Evolutionary conservation across 2,329 filamentous ascomycete species (phyloP).

Genomic region (Zymoseptoria brevis): DNA sequence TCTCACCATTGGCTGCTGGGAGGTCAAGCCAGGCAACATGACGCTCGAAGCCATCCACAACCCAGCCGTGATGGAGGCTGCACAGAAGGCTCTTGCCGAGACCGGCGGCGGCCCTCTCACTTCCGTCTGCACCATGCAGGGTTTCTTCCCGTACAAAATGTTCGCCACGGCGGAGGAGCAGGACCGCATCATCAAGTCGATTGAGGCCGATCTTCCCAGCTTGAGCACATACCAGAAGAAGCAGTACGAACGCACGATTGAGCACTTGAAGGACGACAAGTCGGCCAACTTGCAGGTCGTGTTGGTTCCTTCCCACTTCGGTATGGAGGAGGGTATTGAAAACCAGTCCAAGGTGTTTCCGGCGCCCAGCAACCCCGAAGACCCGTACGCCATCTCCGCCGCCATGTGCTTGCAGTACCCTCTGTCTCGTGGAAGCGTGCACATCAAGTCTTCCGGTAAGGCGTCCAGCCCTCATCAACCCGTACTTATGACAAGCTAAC

Average conservation of each 20-base stretch:
- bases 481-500: neutral
- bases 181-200: conserved; percentile 24
- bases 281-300: conserved; percentile 34
- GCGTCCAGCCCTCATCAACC: conserved; percentile 14
- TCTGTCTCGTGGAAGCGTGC: conserved; percentile 25
- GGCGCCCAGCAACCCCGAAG: conserved; percentile 14
- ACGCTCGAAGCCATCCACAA: conserved; percentile 26
- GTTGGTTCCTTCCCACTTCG: conserved; percentile 27
- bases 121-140: conserved; percentile 27
- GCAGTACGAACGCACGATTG: conserved; percentile 29
- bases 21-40: conserved; percentile 22
- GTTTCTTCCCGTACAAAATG: conserved; percentile 25
- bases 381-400: conserved; percentile 18
- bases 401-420: conserved; percentile 28
- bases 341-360: conserved; percentile 26
- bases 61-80: conserved; percentile 27
- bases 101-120: conserved; percentile 28
- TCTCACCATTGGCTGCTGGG: conserved; percentile 18
- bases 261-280: conserved; percentile 29
- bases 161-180: conserved; percentile 29
- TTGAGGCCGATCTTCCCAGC: conserved; percentile 23
- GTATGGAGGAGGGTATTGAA: conserved; percentile 20
- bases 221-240: conserved; percentile 28
- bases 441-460: conserved; percentile 24
- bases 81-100: conserved; percentile 28